phyloP scores from a whole-genome alignment of 768 basidiomycete species.

The Boletus barrowsii region DNA sequence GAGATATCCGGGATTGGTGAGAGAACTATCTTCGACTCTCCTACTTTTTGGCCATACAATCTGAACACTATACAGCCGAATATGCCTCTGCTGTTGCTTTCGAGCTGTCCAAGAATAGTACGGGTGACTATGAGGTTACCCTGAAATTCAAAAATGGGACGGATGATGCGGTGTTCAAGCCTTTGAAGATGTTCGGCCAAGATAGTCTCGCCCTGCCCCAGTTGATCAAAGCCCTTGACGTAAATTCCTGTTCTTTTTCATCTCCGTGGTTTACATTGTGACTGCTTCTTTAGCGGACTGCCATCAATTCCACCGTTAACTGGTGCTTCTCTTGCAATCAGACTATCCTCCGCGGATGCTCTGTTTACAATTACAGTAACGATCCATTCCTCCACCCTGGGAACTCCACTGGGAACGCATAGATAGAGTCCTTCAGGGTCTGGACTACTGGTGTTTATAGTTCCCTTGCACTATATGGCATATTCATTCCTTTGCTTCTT shows the following conservation, averaged over 20 bases:
- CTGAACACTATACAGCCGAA: slow-evolving; percentile 47
- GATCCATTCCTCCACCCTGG: slow-evolving; percentile 27
- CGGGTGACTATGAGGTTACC: slow-evolving; percentile 70
- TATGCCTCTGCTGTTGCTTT: slow-evolving; percentile 70
- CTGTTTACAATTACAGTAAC: slow-evolving; percentile 27
- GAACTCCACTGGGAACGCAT: neutral
- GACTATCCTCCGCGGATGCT: slow-evolving; percentile 30
- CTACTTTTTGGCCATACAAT: neutral
- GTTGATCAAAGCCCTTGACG: slow-evolving; percentile 19
- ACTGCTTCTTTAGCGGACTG: slow-evolving; percentile 16
- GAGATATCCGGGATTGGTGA: slow-evolving; percentile 63
- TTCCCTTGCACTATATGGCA: neutral
- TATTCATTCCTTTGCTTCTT: too few species aligned
- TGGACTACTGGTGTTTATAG: too few species aligned
- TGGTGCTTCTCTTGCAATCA: slow-evolving; percentile 36
- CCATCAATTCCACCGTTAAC: slow-evolving; percentile 31
- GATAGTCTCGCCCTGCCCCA: slow-evolving; percentile 20
- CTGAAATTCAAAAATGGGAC: slow-evolving; percentile 86
- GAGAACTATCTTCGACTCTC: slow-evolving; percentile 24
- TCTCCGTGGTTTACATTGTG: neutral
- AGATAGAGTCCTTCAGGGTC: too few species aligned
- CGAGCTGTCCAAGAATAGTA: slow-evolving; percentile 59
- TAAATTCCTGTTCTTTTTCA: neutral
- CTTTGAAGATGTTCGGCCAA: slow-evolving; percentile 64
- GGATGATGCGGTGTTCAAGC: slow-evolving; percentile 45